Percentiles rank a stretch among this genome's conserved stretches.
These are phyloP conservation scores for Podaxis pistillaris DNA, from an alignment of 768 basidiomycete genomes.

Conservation along the genomic window DNA sequence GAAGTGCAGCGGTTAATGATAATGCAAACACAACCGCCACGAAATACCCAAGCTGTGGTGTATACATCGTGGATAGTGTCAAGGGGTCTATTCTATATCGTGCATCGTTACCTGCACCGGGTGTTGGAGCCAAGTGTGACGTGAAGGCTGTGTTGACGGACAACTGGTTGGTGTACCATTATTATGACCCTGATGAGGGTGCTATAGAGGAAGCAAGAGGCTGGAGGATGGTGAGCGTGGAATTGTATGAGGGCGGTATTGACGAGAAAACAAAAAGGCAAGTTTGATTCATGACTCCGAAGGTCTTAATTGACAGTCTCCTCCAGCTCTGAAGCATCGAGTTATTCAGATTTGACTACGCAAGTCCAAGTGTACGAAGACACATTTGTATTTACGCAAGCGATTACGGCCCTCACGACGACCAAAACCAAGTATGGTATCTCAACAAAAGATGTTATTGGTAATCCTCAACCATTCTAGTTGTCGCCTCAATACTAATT, in stretches of 20 bases:
- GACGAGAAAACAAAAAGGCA: constrained; percentile 77
- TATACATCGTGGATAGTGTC: constrained; percentile 78
- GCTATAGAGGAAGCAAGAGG: constrained; percentile 57
- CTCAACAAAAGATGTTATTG: constrained; percentile 79
- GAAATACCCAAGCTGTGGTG: constrained; percentile 40
- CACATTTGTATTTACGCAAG: constrained; percentile 53
- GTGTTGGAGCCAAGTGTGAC: constrained; percentile 46
- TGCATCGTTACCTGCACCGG: constrained; percentile 43
- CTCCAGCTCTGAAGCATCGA: constrained; percentile 42
- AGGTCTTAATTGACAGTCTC: background rate
- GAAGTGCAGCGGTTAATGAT: background rate
- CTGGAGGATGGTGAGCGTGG: constrained; percentile 75
- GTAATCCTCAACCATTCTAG: constrained; percentile 36
- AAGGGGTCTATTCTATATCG: constrained; percentile 80
- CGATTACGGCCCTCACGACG: constrained; percentile 64
- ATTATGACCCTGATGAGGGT: constrained; percentile 60
- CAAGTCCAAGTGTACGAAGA: constrained; percentile 61
- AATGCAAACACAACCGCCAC: constrained; percentile 19
- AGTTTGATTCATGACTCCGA: constrained; percentile 20
- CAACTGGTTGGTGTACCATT: constrained; percentile 93
- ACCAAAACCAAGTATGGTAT: constrained; percentile 91
- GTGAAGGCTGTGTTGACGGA: constrained; percentile 72
- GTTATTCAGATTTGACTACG: constrained; percentile 50
- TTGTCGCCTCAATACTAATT: background rate
- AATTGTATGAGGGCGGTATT: constrained; percentile 80